Base-by-base conservation (phyloP, 768 basidiomycete genomes). In the Lepiota brunneoincarnata region DNA sequence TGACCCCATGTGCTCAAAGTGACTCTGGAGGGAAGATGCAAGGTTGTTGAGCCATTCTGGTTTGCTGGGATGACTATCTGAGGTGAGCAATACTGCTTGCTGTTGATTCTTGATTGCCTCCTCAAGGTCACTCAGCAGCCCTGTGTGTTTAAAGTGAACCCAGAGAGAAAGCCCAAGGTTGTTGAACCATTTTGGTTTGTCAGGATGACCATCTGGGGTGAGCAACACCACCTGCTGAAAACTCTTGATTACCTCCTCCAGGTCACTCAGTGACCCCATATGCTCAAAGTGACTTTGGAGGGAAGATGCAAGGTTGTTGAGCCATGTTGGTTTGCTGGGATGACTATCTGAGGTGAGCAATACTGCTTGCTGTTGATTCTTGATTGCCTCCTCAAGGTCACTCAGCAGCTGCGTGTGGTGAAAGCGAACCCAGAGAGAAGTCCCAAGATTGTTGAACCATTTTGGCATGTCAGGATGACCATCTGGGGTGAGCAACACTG, bases 241-340 rank as follows among this genome's bases (percentile, higher is more conserved):
- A 14, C 18, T n/a, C 3, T 41, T 31, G 9, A 64, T 64, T 1
- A 56, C 55, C 24, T 55, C 35, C 40, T 69, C 59, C 21, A 73
- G 28, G 49, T 72, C 66, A 39, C 55, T 49, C 14, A 53, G 36
- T 12, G 60, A 34, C 18, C 41, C 34, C n/a, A 28, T 44, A 6
- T 34, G 18, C 4, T 44, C 14, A 34, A 51, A 51, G 12, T 43
- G 55, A 6, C 40, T 15, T 17, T 35, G 23, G 2, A 56, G 24
- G 15, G 61, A 52, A 39, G 37, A 53, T 7, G 58, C 69, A 4
- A 73, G 58, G 31, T 64, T 60, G 35, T 28, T 55, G 5, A 55
- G 23, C 43, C 28, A 14, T 20, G 10, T 15, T n/a, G 52, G 9
- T 24, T 49, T 26, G 18, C 17, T 11, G 18, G 36, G 7, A 4